Conservation (phyloP, 805 yeast genomes). For the Cephaloascus albidus region DNA sequence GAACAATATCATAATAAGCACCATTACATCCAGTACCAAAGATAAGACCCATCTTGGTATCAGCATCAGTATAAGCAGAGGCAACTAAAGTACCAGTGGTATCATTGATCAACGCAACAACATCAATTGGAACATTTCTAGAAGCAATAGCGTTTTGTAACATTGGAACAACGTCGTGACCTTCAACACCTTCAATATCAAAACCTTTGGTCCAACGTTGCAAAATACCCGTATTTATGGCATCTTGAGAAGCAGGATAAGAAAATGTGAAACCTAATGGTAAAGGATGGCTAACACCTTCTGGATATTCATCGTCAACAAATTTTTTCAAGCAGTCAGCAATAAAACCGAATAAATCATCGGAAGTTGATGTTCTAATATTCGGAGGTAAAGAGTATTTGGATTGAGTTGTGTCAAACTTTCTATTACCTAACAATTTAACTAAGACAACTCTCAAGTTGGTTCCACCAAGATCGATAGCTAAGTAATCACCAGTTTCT, state of each 20-base stretch:
- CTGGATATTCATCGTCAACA: slow-evolving; percentile 56
- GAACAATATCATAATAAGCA: slow-evolving; percentile 78
- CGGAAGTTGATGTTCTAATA: slow-evolving; percentile 72
- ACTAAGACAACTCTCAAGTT: slow-evolving; percentile 89
- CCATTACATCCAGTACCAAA: slow-evolving; percentile 98
- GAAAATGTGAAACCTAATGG: slow-evolving; percentile 95
- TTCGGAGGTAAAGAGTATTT: slow-evolving; percentile 72
- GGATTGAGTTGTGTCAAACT: slow-evolving; percentile 80
- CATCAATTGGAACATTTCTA: slow-evolving; percentile 65
- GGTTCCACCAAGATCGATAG: slow-evolving; percentile 96
- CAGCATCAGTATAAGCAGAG: slow-evolving; percentile 83
- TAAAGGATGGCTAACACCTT: slow-evolving; percentile 47
- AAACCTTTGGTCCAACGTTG: slow-evolving; percentile 98
- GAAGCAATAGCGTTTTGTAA: slow-evolving; percentile 65
- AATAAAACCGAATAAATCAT: slow-evolving; percentile 77
- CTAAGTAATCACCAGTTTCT: slow-evolving; percentile 84
- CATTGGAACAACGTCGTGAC: slow-evolving; percentile 89
- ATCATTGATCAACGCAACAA: slow-evolving; percentile 90
- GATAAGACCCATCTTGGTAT: slow-evolving; percentile 88
- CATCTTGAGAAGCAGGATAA: slow-evolving; percentile 78
- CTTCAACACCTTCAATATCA: slow-evolving; percentile 89
- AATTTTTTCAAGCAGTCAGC: slow-evolving; percentile 74
- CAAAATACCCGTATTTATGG: slow-evolving; percentile 77
- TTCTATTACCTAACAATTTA: slow-evolving; percentile 70
- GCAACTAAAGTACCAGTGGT: slow-evolving; percentile 97